Evolutionary conservation across 805 yeast species (phyloP).

Genomic region (Metschnikowia kunwiensis): DNA sequence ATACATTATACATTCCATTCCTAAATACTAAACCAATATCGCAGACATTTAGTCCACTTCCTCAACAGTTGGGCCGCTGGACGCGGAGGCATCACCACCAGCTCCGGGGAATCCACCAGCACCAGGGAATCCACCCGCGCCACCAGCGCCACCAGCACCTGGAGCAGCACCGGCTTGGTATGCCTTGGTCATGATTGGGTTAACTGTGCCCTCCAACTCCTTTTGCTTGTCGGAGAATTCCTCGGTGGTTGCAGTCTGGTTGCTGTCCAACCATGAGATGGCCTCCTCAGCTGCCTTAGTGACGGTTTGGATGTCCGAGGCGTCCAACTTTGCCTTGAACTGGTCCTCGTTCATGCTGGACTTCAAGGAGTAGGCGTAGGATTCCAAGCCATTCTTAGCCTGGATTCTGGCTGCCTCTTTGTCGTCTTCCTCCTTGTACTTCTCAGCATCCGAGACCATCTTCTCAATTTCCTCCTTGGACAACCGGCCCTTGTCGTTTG

Average conservation of each 20-base stretch:
- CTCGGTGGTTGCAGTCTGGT: slow-evolving; percentile 39
- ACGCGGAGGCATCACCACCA: slow-evolving; percentile 14
- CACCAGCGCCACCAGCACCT: slow-evolving; percentile 25
- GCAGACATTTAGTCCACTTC: slow-evolving; percentile 17
- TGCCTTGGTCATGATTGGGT: slow-evolving; percentile 37
- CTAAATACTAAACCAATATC: not conserved
- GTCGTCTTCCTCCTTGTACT: slow-evolving; percentile 88
- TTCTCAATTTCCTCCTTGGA: slow-evolving; percentile 92
- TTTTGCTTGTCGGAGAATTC: slow-evolving; percentile 40
- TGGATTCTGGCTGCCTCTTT: slow-evolving; percentile 80
- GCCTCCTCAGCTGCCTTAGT: slow-evolving; percentile 13
- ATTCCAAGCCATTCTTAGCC: slow-evolving; percentile 84
- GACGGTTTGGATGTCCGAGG: slow-evolving; percentile 12
- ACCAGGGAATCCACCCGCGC: slow-evolving; percentile 24
- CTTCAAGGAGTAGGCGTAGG: slow-evolving; percentile 80
- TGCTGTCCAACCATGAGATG: slow-evolving; percentile 35
- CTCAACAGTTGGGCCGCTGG: slow-evolving; percentile 16
- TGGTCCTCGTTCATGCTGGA: slow-evolving; percentile 50
- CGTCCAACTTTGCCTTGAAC: slow-evolving; percentile 25
- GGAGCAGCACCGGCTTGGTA: slow-evolving; percentile 29
- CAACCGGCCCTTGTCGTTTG: slow-evolving; percentile 92
- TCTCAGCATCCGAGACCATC: slow-evolving; percentile 97
- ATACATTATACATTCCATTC: no score
- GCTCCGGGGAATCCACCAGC: slow-evolving; percentile 24
- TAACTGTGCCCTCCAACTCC: slow-evolving; percentile 40